These are phyloP conservation scores for Symbiodinium natans DNA, from an alignment of 73 alveolate genomes.

Conservation along the genomic window DNA sequence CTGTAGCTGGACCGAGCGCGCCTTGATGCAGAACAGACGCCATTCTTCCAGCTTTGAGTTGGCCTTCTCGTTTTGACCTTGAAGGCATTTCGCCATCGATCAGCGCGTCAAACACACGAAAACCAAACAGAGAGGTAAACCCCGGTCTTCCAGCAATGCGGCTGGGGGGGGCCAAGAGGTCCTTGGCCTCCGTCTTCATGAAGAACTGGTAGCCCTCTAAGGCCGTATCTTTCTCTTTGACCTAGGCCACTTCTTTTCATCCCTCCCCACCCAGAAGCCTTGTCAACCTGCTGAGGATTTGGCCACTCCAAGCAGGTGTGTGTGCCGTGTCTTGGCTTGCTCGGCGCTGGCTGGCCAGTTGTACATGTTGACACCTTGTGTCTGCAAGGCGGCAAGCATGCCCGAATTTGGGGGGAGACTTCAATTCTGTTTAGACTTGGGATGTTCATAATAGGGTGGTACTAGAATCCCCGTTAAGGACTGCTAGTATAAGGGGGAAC, in stretches of 20 bases:
- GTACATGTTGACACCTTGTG: constrained; percentile 86
- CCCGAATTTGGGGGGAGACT: no score
- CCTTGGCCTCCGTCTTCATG: constrained; percentile 73
- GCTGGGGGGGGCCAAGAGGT: constrained; percentile 60
- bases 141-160: background rate
- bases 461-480: no score
- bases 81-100: no score
- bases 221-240: constrained; percentile 61
- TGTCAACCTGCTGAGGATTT: no score
- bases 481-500: no score
- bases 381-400: no score
- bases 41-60: constrained; percentile 89
- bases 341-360: constrained; percentile 85
- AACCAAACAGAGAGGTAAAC: background rate
- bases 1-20: background rate
- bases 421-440: no score
- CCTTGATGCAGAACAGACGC: constrained; percentile 95
- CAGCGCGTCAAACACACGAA: background rate
- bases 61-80: constrained; percentile 71
- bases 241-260: constrained; percentile 5
- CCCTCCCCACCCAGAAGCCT: no score
- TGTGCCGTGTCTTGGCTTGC: constrained; percentile 3
- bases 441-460: no score
- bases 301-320: constrained; percentile 38
- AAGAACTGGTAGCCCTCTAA: constrained; percentile 24